phyloP scores from a whole-genome alignment of 2,329 filamentous ascomycete species.

The Didymella segeticola region DNA sequence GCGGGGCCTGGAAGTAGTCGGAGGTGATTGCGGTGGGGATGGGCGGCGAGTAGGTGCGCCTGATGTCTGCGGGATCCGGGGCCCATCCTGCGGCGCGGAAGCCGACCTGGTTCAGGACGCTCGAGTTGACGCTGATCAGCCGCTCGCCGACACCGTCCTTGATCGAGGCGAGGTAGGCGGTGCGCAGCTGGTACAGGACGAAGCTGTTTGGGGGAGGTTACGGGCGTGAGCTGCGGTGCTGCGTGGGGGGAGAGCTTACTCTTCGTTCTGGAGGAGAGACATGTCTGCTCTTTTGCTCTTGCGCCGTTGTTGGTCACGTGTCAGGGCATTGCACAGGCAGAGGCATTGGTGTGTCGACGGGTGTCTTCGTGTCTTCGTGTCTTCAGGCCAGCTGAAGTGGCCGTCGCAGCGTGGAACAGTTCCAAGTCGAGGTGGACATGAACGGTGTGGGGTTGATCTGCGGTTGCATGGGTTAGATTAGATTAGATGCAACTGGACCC shows the following conservation, averaged over 20 bases:
- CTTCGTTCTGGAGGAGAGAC: conserved; percentile 55
- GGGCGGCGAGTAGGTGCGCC: conserved; percentile 83
- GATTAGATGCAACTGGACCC: too few relatives aligned
- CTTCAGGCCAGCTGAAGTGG: conserved; percentile 45
- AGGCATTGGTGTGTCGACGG: too few relatives aligned
- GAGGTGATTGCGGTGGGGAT: conserved; percentile 83
- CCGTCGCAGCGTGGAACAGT: too few relatives aligned
- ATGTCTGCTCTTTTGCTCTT: too few relatives aligned
- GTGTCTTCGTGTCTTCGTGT: background rate
- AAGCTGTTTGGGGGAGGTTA: too few relatives aligned
- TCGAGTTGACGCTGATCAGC: conserved; percentile 80
- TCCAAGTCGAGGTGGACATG: background rate
- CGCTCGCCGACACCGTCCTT: conserved; percentile 86
- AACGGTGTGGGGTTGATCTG: conserved; percentile 23
- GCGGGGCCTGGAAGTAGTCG: conserved; percentile 80
- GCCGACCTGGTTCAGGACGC: conserved; percentile 77
- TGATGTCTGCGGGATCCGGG: conserved; percentile 74
- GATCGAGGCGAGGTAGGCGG: conserved; percentile 79
- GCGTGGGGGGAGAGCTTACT: conserved; percentile 40
- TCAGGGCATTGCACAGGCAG: conserved; percentile 12
- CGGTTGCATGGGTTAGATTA: too few relatives aligned
- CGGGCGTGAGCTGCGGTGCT: conserved; percentile 27
- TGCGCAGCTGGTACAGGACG: conserved; percentile 81
- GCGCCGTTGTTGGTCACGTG: conserved; percentile 26
- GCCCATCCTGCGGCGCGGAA: conserved; percentile 87